These are phyloP conservation scores for Berkeleyomyces basicola DNA, from an alignment of 2,329 filamentous ascomycete genomes.

Conservation along the genomic window DNA sequence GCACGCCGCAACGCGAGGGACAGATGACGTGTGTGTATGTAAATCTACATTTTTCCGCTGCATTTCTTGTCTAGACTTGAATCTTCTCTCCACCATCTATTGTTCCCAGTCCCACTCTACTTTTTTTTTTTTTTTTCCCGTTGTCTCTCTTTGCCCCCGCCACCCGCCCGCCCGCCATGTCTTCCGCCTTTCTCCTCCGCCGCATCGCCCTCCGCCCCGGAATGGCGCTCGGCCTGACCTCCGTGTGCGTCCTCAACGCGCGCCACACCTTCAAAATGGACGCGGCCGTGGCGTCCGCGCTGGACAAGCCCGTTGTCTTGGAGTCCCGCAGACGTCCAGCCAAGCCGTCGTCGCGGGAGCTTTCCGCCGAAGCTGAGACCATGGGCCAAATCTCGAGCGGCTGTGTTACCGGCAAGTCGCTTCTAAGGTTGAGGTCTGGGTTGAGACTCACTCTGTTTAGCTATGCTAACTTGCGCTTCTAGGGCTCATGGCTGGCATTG, in stretches of 20 bases:
- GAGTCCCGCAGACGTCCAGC: neutral
- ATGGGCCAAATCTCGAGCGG: conserved; percentile 34
- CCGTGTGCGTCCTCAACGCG: neutral
- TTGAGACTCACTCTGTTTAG: neutral
- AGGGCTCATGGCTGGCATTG: conserved; percentile 48
- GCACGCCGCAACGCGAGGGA: too few relatives aligned
- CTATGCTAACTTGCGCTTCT: neutral
- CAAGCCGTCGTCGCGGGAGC: neutral
- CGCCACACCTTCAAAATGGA: conserved; percentile 4
- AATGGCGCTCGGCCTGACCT: neutral
- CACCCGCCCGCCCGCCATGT: neutral
- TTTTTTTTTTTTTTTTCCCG: neutral
- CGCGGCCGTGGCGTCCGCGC: neutral
- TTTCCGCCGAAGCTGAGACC: conserved; percentile 6
- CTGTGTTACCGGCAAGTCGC: conserved; percentile 31
- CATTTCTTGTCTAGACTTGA: too few relatives aligned
- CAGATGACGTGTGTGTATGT: too few relatives aligned
- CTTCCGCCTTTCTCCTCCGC: neutral
- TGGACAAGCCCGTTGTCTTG: neutral
- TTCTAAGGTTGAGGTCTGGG: neutral
- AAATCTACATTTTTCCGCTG: too few relatives aligned
- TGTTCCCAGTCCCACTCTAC: neutral
- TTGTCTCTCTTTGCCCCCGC: neutral
- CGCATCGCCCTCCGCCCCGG: neutral
- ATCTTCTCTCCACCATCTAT: too few relatives aligned